Evolutionary conservation across 2,329 filamentous ascomycete species (phyloP), one percentile per base, ranked within the genome.

Genomic region (Colletotrichum euphorbiae): DNA sequence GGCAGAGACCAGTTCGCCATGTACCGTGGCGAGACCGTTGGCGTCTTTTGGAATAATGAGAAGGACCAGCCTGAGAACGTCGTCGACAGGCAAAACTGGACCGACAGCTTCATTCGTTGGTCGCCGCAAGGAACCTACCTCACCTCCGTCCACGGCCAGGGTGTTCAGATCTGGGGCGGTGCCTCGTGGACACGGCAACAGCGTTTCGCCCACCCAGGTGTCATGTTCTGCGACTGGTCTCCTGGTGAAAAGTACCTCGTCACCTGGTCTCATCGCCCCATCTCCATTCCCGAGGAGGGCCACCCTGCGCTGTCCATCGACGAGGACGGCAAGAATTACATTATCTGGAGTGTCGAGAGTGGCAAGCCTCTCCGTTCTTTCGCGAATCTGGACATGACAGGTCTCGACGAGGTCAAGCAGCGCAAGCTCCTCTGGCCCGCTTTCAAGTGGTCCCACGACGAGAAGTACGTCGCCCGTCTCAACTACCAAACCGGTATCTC

Each of bases 371-470:
- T 99, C 57, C 92, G 96, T 71, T 98, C 96, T 0, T 99, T 99
- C 77, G 90, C 93, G 71, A 97, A 95, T 73, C 87, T 97, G 71
- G 96, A 99, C 73, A 82, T 93, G 13, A 81, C 80, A 56, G 90
- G 90, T 63, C 85, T 84, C 42, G 88, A 90, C 42, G 89, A 88
- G 69, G 84, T 89, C 69, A 87, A 88, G 33, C 81, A 82, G 12
- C 93, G 94, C 80, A 98, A 98, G 87, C 90, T 97, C 74, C 93
- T 96, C 77, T 99, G 96, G 96, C 96, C 96, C 24, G 94, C 95
- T 2, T 99, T 99, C 89, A 99, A 99, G 84, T 99, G 96, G 96
- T 98, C 96, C 33, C 86, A 96, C 3, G 96, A 99, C 77, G 94
- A 98, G 82, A 96, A 97, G 80, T 99, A 97, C 79, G 94, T 98